Conservation (phyloP, 1,284 basidiomycete genomes). For the Filobasidium uniguttulatum region DNA sequence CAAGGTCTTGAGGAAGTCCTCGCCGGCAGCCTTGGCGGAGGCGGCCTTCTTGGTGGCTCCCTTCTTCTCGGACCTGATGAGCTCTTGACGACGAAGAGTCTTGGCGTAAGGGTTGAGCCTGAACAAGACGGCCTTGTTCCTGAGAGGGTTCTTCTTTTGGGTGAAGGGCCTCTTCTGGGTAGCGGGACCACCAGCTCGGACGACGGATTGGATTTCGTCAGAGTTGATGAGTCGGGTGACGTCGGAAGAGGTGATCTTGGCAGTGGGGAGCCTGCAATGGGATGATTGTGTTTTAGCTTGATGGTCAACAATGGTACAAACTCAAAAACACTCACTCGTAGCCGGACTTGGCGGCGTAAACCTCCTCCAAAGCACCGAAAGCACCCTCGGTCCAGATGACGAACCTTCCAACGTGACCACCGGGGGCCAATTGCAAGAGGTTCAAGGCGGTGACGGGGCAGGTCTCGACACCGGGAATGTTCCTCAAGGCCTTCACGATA, state of each 20-base stretch:
- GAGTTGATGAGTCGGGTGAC: constrained; percentile 98
- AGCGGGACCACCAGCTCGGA: constrained; percentile 54
- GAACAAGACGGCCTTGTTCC: constrained; percentile 95
- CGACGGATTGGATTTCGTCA: constrained; percentile 87
- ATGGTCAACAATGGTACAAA: too few species aligned
- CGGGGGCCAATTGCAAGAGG: constrained; percentile 96
- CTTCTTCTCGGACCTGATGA: constrained; percentile 40
- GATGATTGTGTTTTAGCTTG: constrained; percentile 40
- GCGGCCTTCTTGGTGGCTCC: constrained; percentile 33
- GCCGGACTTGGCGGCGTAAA: constrained; percentile 93
- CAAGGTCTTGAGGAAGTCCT: constrained; percentile 74
- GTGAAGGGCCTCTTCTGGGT: constrained; percentile 64
- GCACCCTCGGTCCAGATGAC: constrained; percentile 98
- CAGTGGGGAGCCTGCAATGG: constrained; percentile 50
- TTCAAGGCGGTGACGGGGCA: constrained; percentile 91
- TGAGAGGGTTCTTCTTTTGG: constrained; percentile 98
- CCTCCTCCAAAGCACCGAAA: constrained; percentile 80
- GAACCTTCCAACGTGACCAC: constrained; percentile 98
- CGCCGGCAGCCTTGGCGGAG: constrained; percentile 48
- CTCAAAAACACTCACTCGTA: constrained; percentile 41
- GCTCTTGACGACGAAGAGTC: constrained; percentile 73
- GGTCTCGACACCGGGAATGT: constrained; percentile 95
- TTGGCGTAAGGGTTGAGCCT: constrained; percentile 99
- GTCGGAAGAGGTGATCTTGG: constrained; percentile 96
- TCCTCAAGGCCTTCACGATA: constrained; percentile 96